Base-by-base conservation (phyloP, 2,329 filamentous ascomycete genomes). In the Didymella sp. region DNA sequence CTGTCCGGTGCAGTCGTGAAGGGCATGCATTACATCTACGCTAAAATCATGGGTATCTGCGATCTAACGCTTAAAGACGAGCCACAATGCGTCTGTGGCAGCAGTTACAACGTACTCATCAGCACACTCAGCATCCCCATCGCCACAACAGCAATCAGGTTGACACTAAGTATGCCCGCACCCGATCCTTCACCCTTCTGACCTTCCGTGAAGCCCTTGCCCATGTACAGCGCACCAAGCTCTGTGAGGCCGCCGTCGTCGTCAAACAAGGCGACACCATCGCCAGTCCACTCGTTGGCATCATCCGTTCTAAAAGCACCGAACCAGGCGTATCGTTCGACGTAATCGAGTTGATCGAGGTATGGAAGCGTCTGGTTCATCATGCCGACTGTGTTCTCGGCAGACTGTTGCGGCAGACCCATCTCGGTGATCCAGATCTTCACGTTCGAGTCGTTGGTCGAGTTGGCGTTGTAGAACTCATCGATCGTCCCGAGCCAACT, bases 391-490 rank as follows among this genome's bases (percentile, higher is more conserved):
- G 87, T 89, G 0, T 81, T 76, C 0, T 74, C 58, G 7, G 89
- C 81, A 33, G 83, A 78, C 60, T 84, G 80, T 58, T 89, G 77
- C 52, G 80, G 75, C 35, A 84, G 80, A 42, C 88, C 90, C 75
- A 89, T 90, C 73, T 95, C 91, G 21, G 91, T 95, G 8, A 94
- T 79, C 91, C 90, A 95, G 56, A 93, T 85, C 60, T 66, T 73
- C 35, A 75, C 28, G 3, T 61, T 61, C 6, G 53, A 19, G 6
- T 84, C 79, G 64, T 71, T 70, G 2, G 84, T 80, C 65, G 74
- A 73, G 81, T 87, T 79, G 27, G 60, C 65, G 33, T 75, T 75
- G 62, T 81, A 82, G 21, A 78, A 79, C 25, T 81, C 82, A 42
- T 82, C 77, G 45, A 87, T 81, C 56, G 87, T 82, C 4, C 87